phyloP scores from a whole-genome alignment of 176 grass and related monocot species.

The Ampelocalamus luodianensis region DNA sequence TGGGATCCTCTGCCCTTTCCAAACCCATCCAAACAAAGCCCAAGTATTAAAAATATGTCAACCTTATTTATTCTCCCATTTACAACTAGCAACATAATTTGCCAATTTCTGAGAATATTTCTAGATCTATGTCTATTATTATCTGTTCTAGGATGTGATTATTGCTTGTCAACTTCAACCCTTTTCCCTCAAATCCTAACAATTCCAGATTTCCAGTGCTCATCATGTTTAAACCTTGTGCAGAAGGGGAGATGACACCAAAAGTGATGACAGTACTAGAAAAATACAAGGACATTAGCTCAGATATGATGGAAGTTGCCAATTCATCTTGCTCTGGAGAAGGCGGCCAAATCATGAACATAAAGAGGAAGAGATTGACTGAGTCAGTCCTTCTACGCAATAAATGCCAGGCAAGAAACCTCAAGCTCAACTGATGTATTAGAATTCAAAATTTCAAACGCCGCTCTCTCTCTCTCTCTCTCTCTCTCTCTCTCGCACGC shows the following conservation, averaged over 20 bases:
- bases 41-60: background rate
- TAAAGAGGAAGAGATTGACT: constrained; percentile 54
- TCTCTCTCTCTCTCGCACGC: background rate
- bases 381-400: constrained; percentile 43
- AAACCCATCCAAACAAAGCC: background rate
- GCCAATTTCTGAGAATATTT: background rate
- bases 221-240: constrained; percentile 28
- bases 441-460: background rate
- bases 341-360: constrained; percentile 28
- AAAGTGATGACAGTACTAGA: constrained; percentile 40
- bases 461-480: background rate
- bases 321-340: constrained; percentile 34
- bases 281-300: constrained; percentile 33
- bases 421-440: constrained; percentile 4
- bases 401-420: constrained; percentile 51
- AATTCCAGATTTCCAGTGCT: background rate
- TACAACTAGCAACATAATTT: background rate
- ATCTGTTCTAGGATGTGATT: background rate
- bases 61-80: background rate
- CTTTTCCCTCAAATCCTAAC: constrained; percentile 1
- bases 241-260: constrained; percentile 44
- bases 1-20: background rate
- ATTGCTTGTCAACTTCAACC: background rate
- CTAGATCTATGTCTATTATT: background rate
- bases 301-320: constrained; percentile 16